These are phyloP conservation scores for Mortierella hygrophila DNA, from an alignment of 192 early-diverging fungal genomes.

Conservation along the genomic window DNA sequence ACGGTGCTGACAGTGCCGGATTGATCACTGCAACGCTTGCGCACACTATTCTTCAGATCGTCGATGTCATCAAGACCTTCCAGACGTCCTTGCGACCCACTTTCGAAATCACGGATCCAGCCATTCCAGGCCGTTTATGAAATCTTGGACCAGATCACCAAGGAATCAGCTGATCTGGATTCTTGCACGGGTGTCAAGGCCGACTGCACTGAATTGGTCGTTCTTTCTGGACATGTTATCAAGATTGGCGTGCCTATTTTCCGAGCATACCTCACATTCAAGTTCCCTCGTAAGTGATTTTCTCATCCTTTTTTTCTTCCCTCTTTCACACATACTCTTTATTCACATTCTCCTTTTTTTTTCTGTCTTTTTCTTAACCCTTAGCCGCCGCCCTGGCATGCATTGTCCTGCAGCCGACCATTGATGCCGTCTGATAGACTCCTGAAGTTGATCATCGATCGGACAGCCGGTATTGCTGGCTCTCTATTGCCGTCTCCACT, in stretches of 20 bases:
- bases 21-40: not conserved
- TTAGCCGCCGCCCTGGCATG: not conserved
- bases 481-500: not conserved
- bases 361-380: not conserved
- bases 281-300: constrained; percentile 9
- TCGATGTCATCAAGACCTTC: not conserved
- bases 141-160: not conserved
- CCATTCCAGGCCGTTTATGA: constrained; percentile 2
- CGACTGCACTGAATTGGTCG: constrained; percentile 13
- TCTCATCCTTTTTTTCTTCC: no score
- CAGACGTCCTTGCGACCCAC: not conserved
- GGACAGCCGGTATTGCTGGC: not conserved
- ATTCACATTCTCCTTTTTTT: not conserved
- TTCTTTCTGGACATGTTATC: constrained; percentile 9
- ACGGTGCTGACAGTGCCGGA: constrained; percentile 16
- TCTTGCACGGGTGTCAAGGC: not conserved
- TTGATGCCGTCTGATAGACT: not conserved
- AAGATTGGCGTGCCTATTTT: constrained; percentile 9
- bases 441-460: not conserved
- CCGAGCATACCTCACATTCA: not conserved
- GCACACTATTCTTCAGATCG: constrained; percentile 1
- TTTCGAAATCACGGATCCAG: not conserved
- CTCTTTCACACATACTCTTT: not conserved
- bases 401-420: not conserved
- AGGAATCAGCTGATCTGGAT: not conserved